Conservation (phyloP, 805 yeast genomes). For the Zygoascus tannicola region DNA sequence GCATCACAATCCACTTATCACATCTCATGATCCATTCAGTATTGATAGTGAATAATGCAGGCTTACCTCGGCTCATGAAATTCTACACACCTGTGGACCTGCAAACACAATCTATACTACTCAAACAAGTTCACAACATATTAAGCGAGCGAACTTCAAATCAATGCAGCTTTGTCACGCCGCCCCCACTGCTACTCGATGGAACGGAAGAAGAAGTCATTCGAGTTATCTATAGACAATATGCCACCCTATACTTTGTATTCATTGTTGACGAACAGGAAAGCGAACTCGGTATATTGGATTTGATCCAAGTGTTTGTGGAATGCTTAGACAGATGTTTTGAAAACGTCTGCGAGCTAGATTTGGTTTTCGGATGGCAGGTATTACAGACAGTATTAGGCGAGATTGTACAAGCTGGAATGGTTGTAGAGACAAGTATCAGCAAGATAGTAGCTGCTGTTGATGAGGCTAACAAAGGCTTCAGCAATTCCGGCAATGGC, state of each 20-base stretch:
- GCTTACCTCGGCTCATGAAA: conserved; percentile 80
- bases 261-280: conserved; percentile 95
- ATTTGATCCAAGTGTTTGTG: conserved; percentile 91
- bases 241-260: conserved; percentile 93
- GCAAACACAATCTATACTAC: conserved; percentile 66
- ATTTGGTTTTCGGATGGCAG: conserved; percentile 98
- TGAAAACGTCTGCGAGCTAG: conserved; percentile 89
- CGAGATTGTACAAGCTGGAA: conserved; percentile 93
- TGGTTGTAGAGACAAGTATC: conserved; percentile 92
- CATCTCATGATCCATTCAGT: conserved; percentile 76
- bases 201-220: conserved; percentile 57
- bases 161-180: conserved; percentile 83
- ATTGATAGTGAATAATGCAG: conserved; percentile 77
- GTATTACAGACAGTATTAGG: conserved; percentile 75
- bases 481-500: not conserved
- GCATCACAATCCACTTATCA: too few species aligned
- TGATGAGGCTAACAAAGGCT: conserved; percentile 28
- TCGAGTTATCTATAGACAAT: conserved; percentile 85
- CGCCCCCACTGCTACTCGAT: conserved; percentile 61
- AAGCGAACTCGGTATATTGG: conserved; percentile 86
- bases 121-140: conserved; percentile 74
- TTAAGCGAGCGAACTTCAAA: conserved; percentile 60
- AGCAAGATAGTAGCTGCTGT: conserved; percentile 59
- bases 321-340: conserved; percentile 91
- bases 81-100: conserved; percentile 89